Evolutionary conservation across 495 filamentous ascomycete genomes (phyloP).

Genomic region (Neurospora sp.): DNA sequence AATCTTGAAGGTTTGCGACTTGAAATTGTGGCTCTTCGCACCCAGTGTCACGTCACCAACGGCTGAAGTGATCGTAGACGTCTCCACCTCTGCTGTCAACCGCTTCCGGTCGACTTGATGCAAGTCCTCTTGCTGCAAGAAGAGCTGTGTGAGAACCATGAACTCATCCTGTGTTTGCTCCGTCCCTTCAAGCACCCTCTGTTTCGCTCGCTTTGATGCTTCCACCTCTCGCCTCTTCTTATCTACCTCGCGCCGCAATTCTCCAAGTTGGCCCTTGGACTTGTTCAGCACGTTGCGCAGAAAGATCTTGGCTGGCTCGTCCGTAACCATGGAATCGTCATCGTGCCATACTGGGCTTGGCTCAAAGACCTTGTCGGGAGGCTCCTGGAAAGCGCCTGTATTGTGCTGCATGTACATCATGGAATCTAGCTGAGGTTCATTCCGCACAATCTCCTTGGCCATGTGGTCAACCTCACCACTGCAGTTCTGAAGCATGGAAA

Average conservation of each 20-base stretch:
- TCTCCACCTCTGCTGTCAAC: conserved; percentile 83
- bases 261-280: conserved; percentile 71
- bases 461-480: conserved; percentile 60
- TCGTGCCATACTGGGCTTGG: conserved; percentile 97
- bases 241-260: conserved; percentile 71
- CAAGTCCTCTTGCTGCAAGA: conserved; percentile 69
- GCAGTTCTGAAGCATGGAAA: conserved; percentile 57
- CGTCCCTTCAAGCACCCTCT: conserved; percentile 65
- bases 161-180: conserved; percentile 74
- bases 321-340: conserved; percentile 68
- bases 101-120: conserved; percentile 81
- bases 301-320: conserved; percentile 80
- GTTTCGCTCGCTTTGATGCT: conserved; percentile 54
- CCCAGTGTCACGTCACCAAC: conserved; percentile 89
- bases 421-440: conserved; percentile 79
- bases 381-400: conserved; percentile 67
- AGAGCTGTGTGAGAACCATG: conserved; percentile 62
- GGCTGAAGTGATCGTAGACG: conserved; percentile 69
- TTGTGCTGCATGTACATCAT: conserved; percentile 98
- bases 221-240: conserved; percentile 78
- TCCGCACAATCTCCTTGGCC: conserved; percentile 72
- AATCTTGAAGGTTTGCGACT: conserved; percentile 94
- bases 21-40: conserved; percentile 91
- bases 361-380: conserved; percentile 75
- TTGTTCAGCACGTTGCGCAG: conserved; percentile 85